phyloP scores from a whole-genome alignment of 257 asterid species.

The Schizonepeta tenuifolia region DNA sequence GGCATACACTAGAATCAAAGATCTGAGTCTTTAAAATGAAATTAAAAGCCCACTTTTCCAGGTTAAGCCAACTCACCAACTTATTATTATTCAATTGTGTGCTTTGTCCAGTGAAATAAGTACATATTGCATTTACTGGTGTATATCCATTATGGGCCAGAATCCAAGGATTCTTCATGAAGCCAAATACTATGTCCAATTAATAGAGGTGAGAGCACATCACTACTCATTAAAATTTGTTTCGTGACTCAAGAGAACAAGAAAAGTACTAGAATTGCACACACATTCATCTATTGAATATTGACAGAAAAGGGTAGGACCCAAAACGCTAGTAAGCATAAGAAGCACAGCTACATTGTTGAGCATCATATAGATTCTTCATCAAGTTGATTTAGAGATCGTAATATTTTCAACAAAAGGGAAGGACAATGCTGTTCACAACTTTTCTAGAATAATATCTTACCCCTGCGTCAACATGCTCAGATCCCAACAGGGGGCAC shows the following conservation, averaged over 20 bases:
- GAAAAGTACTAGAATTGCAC: background rate
- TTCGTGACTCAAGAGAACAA: conserved; percentile 19
- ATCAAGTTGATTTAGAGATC: conserved; percentile 13
- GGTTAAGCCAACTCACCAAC: conserved; percentile 24
- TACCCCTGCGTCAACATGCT: conserved; percentile 96
- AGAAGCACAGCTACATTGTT: background rate
- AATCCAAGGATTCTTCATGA: conserved; percentile 2
- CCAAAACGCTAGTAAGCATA: conserved; percentile 27
- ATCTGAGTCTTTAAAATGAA: conserved; percentile 7
- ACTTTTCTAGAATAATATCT: conserved; percentile 26
- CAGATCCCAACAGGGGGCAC: conserved; percentile 76
- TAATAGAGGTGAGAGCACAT: conserved; percentile 13
- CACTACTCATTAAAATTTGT: conserved; percentile 1
- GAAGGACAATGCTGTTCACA: background rate
- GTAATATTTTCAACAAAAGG: background rate
- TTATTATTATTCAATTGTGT: conserved; percentile 6
- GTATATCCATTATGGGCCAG: background rate
- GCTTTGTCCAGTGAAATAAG: conserved; percentile 22
- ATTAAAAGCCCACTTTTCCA: background rate
- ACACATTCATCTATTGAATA: background rate
- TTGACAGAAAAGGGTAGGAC: conserved; percentile 1
- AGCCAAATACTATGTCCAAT: conserved; percentile 4
- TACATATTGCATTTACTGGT: background rate
- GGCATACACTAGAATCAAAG: conserved; percentile 1
- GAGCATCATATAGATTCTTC: background rate